These are phyloP conservation scores for Leptographium galeiforme DNA, from an alignment of 2,329 filamentous ascomycete genomes.

Conservation along the genomic window DNA sequence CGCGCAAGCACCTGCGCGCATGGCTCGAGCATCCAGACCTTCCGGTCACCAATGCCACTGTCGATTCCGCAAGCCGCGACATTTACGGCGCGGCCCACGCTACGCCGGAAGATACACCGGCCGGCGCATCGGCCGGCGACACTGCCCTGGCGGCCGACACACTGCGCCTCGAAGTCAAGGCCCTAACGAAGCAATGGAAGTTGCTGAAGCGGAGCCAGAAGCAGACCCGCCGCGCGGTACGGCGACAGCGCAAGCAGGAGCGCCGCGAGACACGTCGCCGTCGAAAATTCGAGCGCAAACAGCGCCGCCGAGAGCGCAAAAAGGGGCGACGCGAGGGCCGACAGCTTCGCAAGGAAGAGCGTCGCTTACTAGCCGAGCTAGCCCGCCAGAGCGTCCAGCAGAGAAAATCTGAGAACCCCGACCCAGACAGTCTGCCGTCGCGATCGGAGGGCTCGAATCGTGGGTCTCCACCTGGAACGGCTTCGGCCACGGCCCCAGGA, in stretches of 20 bases:
- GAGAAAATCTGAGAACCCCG: too few relatives aligned
- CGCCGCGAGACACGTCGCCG: neutral
- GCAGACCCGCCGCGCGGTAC: constrained; percentile 17
- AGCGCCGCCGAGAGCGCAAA: neutral
- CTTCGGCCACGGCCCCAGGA: too few relatives aligned
- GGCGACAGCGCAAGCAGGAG: constrained; percentile 14
- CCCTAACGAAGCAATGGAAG: constrained; percentile 30
- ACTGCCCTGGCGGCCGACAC: constrained; percentile 13
- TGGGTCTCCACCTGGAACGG: too few relatives aligned
- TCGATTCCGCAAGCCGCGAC: constrained; percentile 21
- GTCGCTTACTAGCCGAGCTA: neutral
- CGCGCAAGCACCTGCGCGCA: constrained; percentile 27
- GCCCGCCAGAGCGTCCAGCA: too few relatives aligned
- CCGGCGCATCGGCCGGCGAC: neutral
- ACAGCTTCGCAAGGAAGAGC: neutral
- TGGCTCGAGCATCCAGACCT: constrained; percentile 39
- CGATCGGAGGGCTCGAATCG: too few relatives aligned
- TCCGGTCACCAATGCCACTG: constrained; percentile 30
- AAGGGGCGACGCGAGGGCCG: neutral
- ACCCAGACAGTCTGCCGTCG: too few relatives aligned
- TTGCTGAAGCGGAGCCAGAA: constrained; percentile 23
- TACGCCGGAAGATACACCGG: neutral
- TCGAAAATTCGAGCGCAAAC: neutral
- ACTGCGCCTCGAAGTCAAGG: constrained; percentile 31
- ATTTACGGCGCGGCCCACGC: constrained; percentile 1